Evolutionary conservation across 163 green algal genomes (phyloP), one percentile per base, ranked within the genome.

Genomic region (Scenedesmus sp.): DNA sequence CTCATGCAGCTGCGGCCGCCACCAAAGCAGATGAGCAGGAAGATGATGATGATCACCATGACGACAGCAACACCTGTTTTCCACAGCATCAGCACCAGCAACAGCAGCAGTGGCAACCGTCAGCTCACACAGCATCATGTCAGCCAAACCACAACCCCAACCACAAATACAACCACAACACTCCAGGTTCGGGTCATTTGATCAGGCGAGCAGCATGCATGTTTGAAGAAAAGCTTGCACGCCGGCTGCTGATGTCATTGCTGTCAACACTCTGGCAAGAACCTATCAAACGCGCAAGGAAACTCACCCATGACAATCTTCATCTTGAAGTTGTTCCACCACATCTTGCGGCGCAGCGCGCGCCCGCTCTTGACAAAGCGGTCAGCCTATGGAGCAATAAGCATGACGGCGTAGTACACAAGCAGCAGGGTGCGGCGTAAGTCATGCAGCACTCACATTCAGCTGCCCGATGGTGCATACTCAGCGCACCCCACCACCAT

Each of bases 261-360:
- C 70, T 76, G 16, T 15, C 1, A 6, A 52, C 5, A 18, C 5
- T 13, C 70, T 52, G 46, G 5, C 23, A 79, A 6, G 34, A 46
- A 46, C 34, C 4, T 34, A 23, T 52, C 3, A 16, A 4, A 52
- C 23, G 12, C 4, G 20, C 23, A 79, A 5, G 15, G 70, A 5
- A 1, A 52, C 70, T 79, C 23, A 79, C 85, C 85, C 66, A 90
- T 90, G 46, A 90, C 85, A 0, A 90, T 82, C 85, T 90, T 90
- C 85, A 90, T 90, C 64, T 96, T 95, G 88, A 92, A 94, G 91
- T 96, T 96, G 92, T 97, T 94, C 94, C 94, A 97, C 95, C 95
- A 96, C 93, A 97, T 95, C 87, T 95, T 93, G 52, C 90, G 90
- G 54, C 94, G 92, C 87, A 97, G 92, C 56, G 93, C 93, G 5